phyloP scores from a whole-genome alignment of 2,329 filamentous ascomycete species.

The Microcyclospora pomicola region DNA sequence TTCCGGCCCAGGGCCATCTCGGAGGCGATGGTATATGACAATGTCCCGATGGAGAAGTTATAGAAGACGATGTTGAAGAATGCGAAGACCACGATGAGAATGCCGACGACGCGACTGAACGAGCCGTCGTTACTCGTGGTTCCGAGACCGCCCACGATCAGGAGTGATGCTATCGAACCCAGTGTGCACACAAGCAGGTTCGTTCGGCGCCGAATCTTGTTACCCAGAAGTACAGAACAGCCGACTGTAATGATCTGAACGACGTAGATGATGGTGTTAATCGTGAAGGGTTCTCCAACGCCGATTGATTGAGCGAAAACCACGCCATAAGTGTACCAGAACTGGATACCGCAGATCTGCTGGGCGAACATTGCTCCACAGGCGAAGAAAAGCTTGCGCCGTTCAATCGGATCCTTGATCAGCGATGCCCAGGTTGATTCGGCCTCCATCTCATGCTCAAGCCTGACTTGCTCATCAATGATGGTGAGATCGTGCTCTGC shows the following conservation, averaged over 20 bases:
- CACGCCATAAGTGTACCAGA: conserved; percentile 13
- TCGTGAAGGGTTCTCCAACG: conserved; percentile 12
- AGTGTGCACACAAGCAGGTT: conserved; percentile 11
- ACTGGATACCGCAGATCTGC: conserved; percentile 38
- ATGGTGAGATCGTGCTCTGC: conserved; percentile 7
- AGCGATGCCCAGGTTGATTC: conserved; percentile 29
- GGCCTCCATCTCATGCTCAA: conserved; percentile 9
- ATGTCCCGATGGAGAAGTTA: conserved; percentile 12
- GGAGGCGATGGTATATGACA: conserved; percentile 17
- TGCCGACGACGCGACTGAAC: conserved; percentile 9
- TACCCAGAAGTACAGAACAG: conserved; percentile 10
- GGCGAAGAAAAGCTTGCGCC: conserved; percentile 33
- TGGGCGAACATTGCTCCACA: conserved; percentile 33
- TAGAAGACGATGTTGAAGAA: conserved; percentile 4
- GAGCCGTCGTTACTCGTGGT: conserved; percentile 9
- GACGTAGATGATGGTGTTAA: conserved; percentile 12
- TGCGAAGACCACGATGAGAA: conserved; percentile 1
- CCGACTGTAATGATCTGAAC: conserved; percentile 12
- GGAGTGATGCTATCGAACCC: conserved; percentile 9
- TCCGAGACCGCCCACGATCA: conserved; percentile 9
- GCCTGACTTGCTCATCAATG: conserved; percentile 9
- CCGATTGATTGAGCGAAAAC: conserved; percentile 12
- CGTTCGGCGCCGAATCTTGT: conserved; percentile 9
- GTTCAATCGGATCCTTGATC: conserved; percentile 31
- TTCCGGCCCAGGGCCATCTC: conserved; percentile 38